Percentiles rank a stretch among this genome's conserved stretches.
These are phyloP conservation scores for Clarireedia monteithiana DNA, from an alignment of 2,329 filamentous ascomycete genomes.

Conservation along the genomic window DNA sequence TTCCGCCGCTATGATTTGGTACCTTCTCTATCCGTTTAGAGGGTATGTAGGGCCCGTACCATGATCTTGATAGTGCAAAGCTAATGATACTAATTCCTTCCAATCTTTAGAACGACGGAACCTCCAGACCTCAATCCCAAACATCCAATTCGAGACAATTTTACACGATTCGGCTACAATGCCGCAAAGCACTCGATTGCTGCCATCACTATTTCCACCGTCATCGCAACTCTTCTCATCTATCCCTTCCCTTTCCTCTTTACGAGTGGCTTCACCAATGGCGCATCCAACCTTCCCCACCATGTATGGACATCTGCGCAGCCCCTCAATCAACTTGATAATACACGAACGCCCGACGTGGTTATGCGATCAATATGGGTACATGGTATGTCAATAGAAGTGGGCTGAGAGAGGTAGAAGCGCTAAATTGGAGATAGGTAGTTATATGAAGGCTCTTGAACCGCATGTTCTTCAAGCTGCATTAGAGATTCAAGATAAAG, in stretches of 20 bases:
- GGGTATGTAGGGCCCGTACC: conserved; percentile 45
- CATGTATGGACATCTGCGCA: conserved; percentile 76
- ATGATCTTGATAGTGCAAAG: neutral
- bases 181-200: conserved; percentile 67
- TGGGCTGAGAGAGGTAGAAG: neutral
- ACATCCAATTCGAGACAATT: conserved; percentile 57
- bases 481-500: conserved; percentile 60
- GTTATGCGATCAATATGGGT: conserved; percentile 78
- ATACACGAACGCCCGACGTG: conserved; percentile 53
- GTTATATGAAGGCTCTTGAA: conserved; percentile 70
- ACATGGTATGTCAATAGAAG: conserved; percentile 42
- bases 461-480: conserved; percentile 57
- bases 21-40: conserved; percentile 68
- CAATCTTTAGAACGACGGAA: conserved; percentile 56
- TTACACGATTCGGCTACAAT: conserved; percentile 62
- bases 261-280: conserved; percentile 62
- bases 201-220: conserved; percentile 67
- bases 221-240: conserved; percentile 59
- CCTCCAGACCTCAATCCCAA: conserved; percentile 56
- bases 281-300: conserved; percentile 63
- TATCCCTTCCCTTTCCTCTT: conserved; percentile 73
- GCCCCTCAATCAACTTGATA: conserved; percentile 45
- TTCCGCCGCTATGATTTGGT: conserved; percentile 57
- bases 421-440: conserved; percentile 29
- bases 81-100: neutral